phyloP scores from a whole-genome alignment of 208 protist species.

The Acanthamoeba pearcei region DNA sequence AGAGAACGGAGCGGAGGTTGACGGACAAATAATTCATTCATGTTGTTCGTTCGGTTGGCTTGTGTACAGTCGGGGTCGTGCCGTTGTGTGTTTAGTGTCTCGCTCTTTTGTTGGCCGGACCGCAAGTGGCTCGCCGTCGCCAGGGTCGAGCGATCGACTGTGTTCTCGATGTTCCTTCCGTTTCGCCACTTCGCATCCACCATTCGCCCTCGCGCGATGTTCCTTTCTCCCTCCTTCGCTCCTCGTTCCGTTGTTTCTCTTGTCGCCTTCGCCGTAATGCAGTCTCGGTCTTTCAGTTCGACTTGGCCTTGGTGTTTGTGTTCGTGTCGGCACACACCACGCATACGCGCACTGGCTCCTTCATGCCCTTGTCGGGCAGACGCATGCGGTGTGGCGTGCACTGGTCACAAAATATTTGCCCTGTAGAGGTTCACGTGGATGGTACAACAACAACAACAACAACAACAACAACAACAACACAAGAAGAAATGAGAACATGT shows the following conservation, averaged over 20 bases:
- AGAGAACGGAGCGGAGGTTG: no score
- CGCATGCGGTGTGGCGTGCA: conserved; percentile 70
- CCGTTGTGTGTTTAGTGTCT: not conserved
- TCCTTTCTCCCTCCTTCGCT: not conserved
- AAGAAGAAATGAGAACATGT: no score
- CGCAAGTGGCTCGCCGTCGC: not conserved
- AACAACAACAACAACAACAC: not conserved
- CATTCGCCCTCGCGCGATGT: not conserved
- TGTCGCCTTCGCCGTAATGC: not conserved
- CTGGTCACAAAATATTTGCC: conserved; percentile 70
- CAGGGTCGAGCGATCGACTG: not conserved
- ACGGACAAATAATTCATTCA: no score
- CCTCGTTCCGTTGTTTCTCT: not conserved
- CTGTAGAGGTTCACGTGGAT: not conserved
- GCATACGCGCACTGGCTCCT: conserved; percentile 69
- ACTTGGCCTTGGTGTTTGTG: conserved; percentile 65
- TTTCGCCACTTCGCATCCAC: no score
- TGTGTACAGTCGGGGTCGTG: not conserved
- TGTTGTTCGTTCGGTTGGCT: not conserved
- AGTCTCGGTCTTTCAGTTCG: not conserved
- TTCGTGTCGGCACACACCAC: conserved; percentile 48
- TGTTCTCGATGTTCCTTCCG: not conserved
- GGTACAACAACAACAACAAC: no score
- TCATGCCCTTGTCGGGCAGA: conserved; percentile 66
- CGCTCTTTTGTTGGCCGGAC: not conserved